Base-by-base conservation (phyloP, 768 basidiomycete genomes). In the Leccinum subtestaceum region DNA sequence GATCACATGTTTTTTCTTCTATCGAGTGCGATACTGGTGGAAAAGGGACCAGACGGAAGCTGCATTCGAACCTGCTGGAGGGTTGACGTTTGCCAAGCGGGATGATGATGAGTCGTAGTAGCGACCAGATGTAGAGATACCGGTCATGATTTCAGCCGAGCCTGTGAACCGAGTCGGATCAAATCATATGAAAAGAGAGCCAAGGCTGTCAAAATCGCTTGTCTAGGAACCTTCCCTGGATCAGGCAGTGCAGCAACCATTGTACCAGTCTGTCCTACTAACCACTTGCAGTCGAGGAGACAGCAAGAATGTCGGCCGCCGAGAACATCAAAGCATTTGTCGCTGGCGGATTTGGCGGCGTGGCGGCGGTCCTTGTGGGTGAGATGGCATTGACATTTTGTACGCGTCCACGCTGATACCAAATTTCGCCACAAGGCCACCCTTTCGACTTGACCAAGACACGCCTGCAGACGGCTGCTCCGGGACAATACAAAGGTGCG, bases 361-460 rank as follows among this genome's bases (percentile, higher is more conserved):
- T 87, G 55, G 79, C 84, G 61, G 91, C 89, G 32, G 95, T 97
- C 13, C 81, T 96, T 25, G 95, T 97, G 61, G 95, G 94, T 94
- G 58, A 67, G 27, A 56, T 15, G 43, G 4, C 43, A 45, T 45
- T 45, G 29, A 11, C 25, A 27, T 15, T 32, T 52, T 11, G 34
- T 49, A 23, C 11, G 23, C 31, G 25, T 15, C 29, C 27, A 50
- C 15, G 38, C 29, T 48, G 52, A 58, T 21, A 13, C 63, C 66
- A 56, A 67, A 45, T 23, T 40, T 53, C 51, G 36, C 25, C 63
- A 17, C 59, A 60, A 93, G 96, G 97, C 1, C 97, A 99, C 70
- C 97, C 97, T 9, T 99, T 98, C 72, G 97, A 99, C 76, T 78
- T 98, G 68, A 97, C 93, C 59, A 95, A 95, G 78, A 94, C 92